These are phyloP conservation scores for Tetracladium maxilliforme DNA, from an alignment of 2,329 filamentous ascomycete species.

Conservation along the genomic window DNA sequence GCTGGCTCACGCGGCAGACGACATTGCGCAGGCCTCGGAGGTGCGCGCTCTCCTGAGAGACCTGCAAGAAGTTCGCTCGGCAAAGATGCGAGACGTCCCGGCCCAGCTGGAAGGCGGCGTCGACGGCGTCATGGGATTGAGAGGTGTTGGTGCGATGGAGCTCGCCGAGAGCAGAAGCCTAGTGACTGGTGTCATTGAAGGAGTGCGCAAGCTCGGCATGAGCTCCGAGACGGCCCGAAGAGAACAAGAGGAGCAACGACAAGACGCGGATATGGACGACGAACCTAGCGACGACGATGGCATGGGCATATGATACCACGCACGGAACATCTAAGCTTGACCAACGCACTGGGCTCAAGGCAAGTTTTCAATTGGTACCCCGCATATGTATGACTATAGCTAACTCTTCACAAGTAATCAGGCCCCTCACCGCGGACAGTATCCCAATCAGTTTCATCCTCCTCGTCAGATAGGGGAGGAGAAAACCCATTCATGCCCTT, in stretches of 20 bases:
- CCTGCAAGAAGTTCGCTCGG: conserved; percentile 73
- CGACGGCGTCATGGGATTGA: conserved; percentile 52
- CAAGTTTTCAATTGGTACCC: too few species aligned
- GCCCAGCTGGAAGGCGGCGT: conserved; percentile 56
- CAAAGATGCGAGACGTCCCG: conserved; percentile 71
- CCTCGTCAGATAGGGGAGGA: too few species aligned
- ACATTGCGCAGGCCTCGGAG: conserved; percentile 59
- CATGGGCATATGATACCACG: too few species aligned
- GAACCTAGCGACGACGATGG: too few species aligned
- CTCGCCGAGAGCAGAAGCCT: conserved; percentile 76
- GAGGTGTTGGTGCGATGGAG: conserved; percentile 85
- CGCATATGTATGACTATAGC: too few species aligned
- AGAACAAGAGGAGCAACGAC: conserved; percentile 68
- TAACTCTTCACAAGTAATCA: too few species aligned
- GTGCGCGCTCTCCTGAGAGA: conserved; percentile 67
- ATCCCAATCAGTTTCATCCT: too few species aligned
- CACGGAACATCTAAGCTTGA: too few species aligned
- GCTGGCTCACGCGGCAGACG: conserved; percentile 71
- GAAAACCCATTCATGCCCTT: too few species aligned
- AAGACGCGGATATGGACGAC: too few species aligned
- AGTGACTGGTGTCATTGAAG: conserved; percentile 75
- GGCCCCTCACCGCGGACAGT: too few species aligned
- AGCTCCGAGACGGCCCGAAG: conserved; percentile 64
- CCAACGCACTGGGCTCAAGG: too few species aligned
- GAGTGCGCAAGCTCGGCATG: conserved; percentile 68